phyloP scores from a whole-genome alignment of 768 basidiomycete genomes.

The Boletus sp. region DNA sequence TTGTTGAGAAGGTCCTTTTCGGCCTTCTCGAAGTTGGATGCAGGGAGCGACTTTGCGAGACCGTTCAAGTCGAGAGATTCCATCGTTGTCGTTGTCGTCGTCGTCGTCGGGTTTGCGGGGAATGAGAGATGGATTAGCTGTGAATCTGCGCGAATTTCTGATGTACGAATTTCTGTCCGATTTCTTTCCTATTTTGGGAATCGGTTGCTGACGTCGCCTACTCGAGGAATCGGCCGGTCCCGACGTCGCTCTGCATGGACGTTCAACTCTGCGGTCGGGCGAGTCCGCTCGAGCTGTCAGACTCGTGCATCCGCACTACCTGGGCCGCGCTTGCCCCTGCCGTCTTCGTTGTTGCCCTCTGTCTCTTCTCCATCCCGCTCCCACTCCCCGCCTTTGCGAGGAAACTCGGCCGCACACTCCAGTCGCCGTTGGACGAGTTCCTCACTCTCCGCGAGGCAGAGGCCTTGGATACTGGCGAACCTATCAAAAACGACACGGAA shows the following conservation, averaged over 20 bases:
- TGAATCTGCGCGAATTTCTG: background rate
- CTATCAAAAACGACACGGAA: background rate
- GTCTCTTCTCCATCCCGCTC: conserved; percentile 34
- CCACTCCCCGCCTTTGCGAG: conserved; percentile 21
- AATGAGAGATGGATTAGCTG: conserved; percentile 2
- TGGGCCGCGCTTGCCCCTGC: conserved; percentile 52
- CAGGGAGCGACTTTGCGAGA: conserved; percentile 71
- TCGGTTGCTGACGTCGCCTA: background rate
- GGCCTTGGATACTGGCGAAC: conserved; percentile 34
- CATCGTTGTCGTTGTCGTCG: conserved; percentile 38
- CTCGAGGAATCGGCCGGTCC: background rate
- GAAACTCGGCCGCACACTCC: conserved; percentile 19
- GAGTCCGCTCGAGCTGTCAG: conserved; percentile 37
- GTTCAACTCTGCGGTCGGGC: conserved; percentile 13
- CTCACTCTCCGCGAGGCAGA: conserved; percentile 57
- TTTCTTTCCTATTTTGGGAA: background rate
- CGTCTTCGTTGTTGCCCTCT: conserved; percentile 43
- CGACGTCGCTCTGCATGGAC: conserved; percentile 5
- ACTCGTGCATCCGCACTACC: conserved; percentile 46
- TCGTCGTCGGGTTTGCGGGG: background rate
- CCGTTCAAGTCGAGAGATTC: conserved; percentile 79
- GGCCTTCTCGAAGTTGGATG: conserved; percentile 65
- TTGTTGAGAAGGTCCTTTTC: conserved; percentile 80
- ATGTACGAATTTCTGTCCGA: background rate
- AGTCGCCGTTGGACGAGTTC: conserved; percentile 35